Evolutionary conservation across 1,284 basidiomycete genomes (phyloP).

Genomic region (Rugosomyces carneus): DNA sequence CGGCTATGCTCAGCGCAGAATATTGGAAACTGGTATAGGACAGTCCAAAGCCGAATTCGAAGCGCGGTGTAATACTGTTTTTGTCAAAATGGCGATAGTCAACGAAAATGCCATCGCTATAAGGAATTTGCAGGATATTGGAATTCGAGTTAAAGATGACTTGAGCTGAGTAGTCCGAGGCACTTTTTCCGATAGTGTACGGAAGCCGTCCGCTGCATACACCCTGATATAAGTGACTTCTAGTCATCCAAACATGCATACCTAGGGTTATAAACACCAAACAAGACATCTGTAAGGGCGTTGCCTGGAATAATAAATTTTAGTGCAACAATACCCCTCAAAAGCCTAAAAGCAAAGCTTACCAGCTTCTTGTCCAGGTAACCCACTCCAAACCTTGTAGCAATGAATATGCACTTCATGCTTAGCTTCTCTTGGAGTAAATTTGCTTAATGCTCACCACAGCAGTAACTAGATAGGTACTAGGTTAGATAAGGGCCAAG

Average conservation of each 20-base stretch:
- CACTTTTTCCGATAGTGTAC: slow-evolving; percentile 57
- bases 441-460: slow-evolving; percentile 28
- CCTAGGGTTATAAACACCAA: slow-evolving; percentile 62
- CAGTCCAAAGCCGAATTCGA: slow-evolving; percentile 66
- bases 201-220: slow-evolving; percentile 40
- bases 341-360: no score
- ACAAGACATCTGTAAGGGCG: slow-evolving; percentile 55
- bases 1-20: slow-evolving; percentile 36
- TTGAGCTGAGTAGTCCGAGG: slow-evolving; percentile 50
- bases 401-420: no score
- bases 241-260: slow-evolving; percentile 13
- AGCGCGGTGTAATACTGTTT: slow-evolving; percentile 51
- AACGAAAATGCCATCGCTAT: slow-evolving; percentile 51
- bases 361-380: slow-evolving; percentile 71
- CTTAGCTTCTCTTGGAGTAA: no score
- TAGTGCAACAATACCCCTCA: no score
- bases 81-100: slow-evolving; percentile 64
- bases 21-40: slow-evolving; percentile 64
- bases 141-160: slow-evolving; percentile 30
- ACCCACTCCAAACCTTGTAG: slow-evolving; percentile 45
- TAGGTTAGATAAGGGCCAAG: not conserved
- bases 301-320: slow-evolving; percentile 49
- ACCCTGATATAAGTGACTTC: slow-evolving; percentile 13
- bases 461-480: slow-evolving; percentile 37
- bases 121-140: slow-evolving; percentile 32